Percentiles rank a stretch among this genome's conserved stretches.
phyloP scores from a whole-genome alignment of 2,329 filamentous ascomycete genomes.

The Hymenoscyphus fructigenus region DNA sequence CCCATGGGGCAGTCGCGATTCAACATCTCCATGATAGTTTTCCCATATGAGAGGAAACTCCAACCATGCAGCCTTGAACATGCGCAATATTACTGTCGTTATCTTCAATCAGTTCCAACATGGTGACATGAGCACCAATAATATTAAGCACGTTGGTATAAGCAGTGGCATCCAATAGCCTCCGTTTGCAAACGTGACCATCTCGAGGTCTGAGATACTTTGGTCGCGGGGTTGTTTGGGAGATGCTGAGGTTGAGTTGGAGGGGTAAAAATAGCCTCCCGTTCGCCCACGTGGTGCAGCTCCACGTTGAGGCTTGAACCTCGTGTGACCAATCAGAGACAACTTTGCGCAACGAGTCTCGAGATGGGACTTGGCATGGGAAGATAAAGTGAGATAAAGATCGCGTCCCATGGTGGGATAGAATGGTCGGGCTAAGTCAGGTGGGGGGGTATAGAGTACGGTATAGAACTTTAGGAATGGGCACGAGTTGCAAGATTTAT shows the following conservation, averaged over 20 bases:
- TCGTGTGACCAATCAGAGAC: conserved; percentile 13
- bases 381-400: background rate
- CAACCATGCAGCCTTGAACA: background rate
- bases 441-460: background rate
- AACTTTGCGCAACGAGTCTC: conserved; percentile 14
- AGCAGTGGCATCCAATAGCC: background rate
- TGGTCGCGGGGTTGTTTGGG: background rate
- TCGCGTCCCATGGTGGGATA: background rate
- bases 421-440: background rate
- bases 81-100: too few relatives aligned
- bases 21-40: background rate
- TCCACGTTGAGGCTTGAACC: background rate
- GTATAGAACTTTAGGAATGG: background rate
- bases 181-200: background rate
- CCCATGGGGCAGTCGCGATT: background rate
- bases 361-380: background rate
- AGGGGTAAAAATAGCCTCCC: conserved; percentile 14
- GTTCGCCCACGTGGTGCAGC: conserved; percentile 23
- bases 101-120: too few relatives aligned
- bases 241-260: background rate
- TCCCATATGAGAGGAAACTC: background rate
- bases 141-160: conserved; percentile 6
- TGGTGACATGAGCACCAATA: conserved; percentile 4
- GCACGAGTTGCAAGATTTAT: background rate
- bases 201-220: too few relatives aligned